Evolutionary conservation across 768 basidiomycete genomes (phyloP), one percentile per base, ranked within the genome.

Genomic region (Gymnopilus junonius): DNA sequence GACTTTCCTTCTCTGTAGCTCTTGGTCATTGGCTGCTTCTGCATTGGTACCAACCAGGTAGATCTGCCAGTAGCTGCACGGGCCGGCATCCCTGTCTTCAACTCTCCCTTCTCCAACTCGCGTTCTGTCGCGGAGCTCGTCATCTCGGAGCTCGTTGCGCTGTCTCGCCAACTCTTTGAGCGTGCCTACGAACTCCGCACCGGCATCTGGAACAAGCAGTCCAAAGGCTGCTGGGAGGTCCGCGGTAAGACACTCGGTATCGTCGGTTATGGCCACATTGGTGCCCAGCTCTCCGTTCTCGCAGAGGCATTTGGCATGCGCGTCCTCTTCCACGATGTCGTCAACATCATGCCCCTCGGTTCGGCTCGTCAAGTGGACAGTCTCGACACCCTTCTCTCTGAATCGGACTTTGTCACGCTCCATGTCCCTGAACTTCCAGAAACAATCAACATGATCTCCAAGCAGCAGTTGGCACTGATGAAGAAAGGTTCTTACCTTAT

Each of bases 51-150:
- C 57, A 99, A 99, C 77, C 97, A 99, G 77, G 97, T 99, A 67
- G 95, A 98, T 74, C 88, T 99, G 48, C 63, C 74, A 54, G 87
- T 91, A 2, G 95, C 96, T 25, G 88, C 91, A 35, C 86, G 87
- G 58, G 87, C 92, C 56, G 97, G 97, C 62, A 92, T 99, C 67
- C 94, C 97, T 29, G 97, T 99, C 59, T 99, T 99, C 85, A 99
- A 99, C 77, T 99, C 97, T 6, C 97, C 97, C 35, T 97, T 96
- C 80, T 96, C 94, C 73, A 99, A 97, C 82, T 99, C 97, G 32
- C 93, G 97, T 69, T 99, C 97, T 1, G 97, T 99, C 58, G 97
- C 97, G 40, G 97, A 99, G 79, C 88, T 99, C 51, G 97, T 99
- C 77, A 87, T 99, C 77, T 84, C 89, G 62, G 97, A 99, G 77